Conservation (phyloP, 2,329 filamentous ascomycete species). For the Aspergillus unguis region DNA sequence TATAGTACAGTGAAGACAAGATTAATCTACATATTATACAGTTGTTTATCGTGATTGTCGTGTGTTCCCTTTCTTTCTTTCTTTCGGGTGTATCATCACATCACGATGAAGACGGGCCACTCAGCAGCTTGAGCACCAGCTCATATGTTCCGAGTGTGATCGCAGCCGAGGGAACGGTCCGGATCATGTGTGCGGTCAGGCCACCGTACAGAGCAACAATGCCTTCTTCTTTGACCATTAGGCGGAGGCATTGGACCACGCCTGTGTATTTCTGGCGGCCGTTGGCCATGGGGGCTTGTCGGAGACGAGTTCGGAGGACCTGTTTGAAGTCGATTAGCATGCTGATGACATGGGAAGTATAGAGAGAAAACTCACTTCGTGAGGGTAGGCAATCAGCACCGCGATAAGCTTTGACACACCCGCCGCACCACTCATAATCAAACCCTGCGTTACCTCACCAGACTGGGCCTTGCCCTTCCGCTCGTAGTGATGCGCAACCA, state of each 20-base stretch:
- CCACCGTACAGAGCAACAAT: conserved; percentile 36
- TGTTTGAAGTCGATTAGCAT: conserved; percentile 11
- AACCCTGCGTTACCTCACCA: conserved; percentile 17
- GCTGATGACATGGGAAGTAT: background rate
- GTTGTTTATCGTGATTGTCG: background rate
- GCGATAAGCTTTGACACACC: conserved; percentile 35
- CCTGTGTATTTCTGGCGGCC: conserved; percentile 36
- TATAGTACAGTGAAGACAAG: conserved; percentile 7
- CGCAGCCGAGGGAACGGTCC: conserved; percentile 35
- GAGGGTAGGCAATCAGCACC: conserved; percentile 34
- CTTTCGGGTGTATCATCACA: background rate
- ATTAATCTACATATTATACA: conserved; percentile 12
- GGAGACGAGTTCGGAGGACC: conserved; percentile 36
- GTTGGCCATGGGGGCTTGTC: conserved; percentile 35
- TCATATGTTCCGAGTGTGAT: conserved; percentile 39
- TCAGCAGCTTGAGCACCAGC: conserved; percentile 31
- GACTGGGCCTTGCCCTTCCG: conserved; percentile 12
- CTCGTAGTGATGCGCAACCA: conserved; percentile 18
- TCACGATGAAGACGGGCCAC: background rate
- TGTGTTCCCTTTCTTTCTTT: background rate
- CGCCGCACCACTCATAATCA: conserved; percentile 30
- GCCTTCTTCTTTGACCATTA: conserved; percentile 36
- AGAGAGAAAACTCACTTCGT: conserved; percentile 27
- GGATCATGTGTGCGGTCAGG: conserved; percentile 35
- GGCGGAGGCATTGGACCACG: conserved; percentile 33